A percentile compares a stretch with the other conserved stretches of the same genome.
Evolutionary conservation across 75 land plant genomes (phyloP).

Genomic region (Isoetes taiwanensis): DNA sequence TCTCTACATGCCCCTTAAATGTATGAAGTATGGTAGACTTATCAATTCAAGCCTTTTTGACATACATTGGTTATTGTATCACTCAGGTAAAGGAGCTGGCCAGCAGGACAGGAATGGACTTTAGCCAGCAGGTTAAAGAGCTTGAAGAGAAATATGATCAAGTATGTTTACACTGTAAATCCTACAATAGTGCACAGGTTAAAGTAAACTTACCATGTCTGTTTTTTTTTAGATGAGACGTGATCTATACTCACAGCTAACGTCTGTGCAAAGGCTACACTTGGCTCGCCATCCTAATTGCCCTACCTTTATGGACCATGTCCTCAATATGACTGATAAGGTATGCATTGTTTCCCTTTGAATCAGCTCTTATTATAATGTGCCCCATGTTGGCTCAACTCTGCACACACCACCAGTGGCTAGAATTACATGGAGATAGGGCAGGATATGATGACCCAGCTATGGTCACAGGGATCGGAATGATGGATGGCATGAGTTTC

Average conservation of each 20-base stretch:
- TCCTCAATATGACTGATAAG: slow-evolving; percentile 82
- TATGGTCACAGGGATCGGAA: slow-evolving; percentile 75
- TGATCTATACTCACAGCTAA: slow-evolving; percentile 54
- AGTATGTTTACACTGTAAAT: no score
- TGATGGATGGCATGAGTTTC: slow-evolving; percentile 61
- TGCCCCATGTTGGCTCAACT: no score
- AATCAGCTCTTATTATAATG: no score
- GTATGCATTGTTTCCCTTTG: slow-evolving; percentile 19
- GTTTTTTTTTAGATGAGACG: slow-evolving; percentile 38
- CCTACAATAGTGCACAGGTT: no score
- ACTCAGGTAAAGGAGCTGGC: slow-evolving; percentile 72
- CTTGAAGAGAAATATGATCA: slow-evolving; percentile 67
- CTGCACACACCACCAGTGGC: no score
- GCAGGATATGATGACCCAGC: slow-evolving; percentile 95
- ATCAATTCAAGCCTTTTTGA: no score
- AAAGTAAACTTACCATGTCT: no score
- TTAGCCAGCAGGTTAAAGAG: slow-evolving; percentile 43
- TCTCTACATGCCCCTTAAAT: no score
- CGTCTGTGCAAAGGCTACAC: slow-evolving; percentile 68
- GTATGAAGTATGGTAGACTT: no score
- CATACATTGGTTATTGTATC: no score
- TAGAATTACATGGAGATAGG: slow-evolving; percentile 91
- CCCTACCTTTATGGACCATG: slow-evolving; percentile 85
- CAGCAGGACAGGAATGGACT: slow-evolving; percentile 68
- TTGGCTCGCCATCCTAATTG: slow-evolving; percentile 94